Conservation (phyloP, 495 filamentous ascomycete genomes). For the Hypoxylon lenormandii region DNA sequence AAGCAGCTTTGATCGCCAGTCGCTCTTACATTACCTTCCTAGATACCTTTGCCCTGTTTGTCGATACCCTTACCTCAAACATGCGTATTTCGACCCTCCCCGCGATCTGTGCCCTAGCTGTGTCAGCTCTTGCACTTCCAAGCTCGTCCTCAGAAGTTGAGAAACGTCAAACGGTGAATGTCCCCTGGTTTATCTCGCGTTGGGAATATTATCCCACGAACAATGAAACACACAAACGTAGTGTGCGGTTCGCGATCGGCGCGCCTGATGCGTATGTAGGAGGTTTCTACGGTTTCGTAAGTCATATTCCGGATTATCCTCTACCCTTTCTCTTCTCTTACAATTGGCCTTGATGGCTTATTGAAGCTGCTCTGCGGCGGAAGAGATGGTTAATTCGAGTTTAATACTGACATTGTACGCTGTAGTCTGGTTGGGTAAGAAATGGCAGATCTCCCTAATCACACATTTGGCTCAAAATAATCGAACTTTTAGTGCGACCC, state of each 20-base stretch:
- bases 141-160: not conserved
- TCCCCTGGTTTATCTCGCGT: not conserved
- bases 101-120: not conserved
- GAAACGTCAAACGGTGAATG: slow-evolving; percentile 2
- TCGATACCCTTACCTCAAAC: not conserved
- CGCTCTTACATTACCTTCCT: no score
- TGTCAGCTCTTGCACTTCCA: slow-evolving; percentile 3
- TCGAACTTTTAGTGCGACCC: not conserved
- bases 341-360: not conserved
- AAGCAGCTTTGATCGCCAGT: not conserved
- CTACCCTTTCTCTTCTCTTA: not conserved
- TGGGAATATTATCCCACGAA: not conserved
- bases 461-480: not conserved
- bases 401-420: not conserved
- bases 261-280: slow-evolving; percentile 1
- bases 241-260: not conserved
- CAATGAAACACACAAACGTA: not conserved
- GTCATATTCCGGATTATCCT: no score
- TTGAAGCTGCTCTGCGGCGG: no score
- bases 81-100: not conserved
- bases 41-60: not conserved
- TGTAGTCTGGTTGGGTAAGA: slow-evolving; percentile 1
- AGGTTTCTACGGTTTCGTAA: slow-evolving; percentile 4
- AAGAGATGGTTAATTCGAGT: no score
- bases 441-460: not conserved